Evolutionary conservation across 1,284 basidiomycete genomes (phyloP).

Genomic region (Vanrija sp.): DNA sequence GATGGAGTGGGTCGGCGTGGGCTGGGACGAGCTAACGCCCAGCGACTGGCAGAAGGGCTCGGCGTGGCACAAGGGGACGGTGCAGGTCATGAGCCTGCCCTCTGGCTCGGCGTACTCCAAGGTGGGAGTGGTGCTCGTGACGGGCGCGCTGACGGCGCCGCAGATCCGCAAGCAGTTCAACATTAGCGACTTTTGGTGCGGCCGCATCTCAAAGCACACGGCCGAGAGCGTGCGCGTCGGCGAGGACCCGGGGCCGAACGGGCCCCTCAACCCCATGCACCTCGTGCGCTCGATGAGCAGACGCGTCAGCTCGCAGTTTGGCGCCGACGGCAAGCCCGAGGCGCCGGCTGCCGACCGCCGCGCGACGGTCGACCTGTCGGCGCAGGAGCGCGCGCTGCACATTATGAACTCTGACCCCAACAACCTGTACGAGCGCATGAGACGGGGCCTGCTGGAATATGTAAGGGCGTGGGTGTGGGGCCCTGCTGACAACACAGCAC

Average conservation of each 20-base stretch:
- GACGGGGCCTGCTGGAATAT: slow-evolving; percentile 41
- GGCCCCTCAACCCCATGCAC: neutral
- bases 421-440: slow-evolving; percentile 41
- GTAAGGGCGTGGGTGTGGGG: slow-evolving; percentile 16
- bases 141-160: neutral
- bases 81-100: slow-evolving; percentile 21
- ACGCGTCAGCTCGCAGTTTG: no score
- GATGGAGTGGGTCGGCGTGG: slow-evolving; percentile 28
- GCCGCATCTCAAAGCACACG: slow-evolving; percentile 20
- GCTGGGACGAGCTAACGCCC: neutral
- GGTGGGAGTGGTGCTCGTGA: neutral
- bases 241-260: neutral
- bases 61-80: slow-evolving; percentile 21
- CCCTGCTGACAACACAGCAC: neutral
- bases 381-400: slow-evolving; percentile 24
- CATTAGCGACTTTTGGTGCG: slow-evolving; percentile 39
- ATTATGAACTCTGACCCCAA: slow-evolving; percentile 26
- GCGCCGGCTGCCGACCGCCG: neutral
- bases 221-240: neutral
- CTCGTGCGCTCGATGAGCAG: neutral
- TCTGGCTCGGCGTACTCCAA: slow-evolving; percentile 16
- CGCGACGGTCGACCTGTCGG: slow-evolving; percentile 12
- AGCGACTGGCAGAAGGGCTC: slow-evolving; percentile 34
- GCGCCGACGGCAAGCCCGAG: neutral
- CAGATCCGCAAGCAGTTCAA: slow-evolving; percentile 30